Conservation (phyloP, 257 asterid genomes). For the Cordia subcordata region DNA sequence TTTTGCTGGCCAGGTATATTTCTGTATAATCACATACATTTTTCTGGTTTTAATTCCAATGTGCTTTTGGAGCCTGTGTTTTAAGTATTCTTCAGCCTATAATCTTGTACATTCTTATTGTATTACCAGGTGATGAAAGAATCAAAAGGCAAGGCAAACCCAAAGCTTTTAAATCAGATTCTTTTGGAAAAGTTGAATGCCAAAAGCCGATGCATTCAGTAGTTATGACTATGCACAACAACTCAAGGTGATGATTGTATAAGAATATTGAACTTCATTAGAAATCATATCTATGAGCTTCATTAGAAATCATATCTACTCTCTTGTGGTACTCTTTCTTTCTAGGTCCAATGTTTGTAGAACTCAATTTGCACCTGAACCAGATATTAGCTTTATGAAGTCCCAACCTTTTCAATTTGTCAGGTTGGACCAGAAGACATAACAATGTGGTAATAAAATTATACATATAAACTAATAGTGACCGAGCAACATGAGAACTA, state of each 20-base stretch:
- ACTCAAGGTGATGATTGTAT: background rate
- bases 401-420: too few species aligned
- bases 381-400: too few species aligned
- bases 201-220: constrained; percentile 32
- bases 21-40: constrained; percentile 1
- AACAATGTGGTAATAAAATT: too few species aligned
- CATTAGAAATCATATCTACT: too few species aligned
- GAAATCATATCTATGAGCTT: too few species aligned
- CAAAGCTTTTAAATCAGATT: constrained; percentile 78
- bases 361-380: too few species aligned
- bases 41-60: constrained; percentile 1
- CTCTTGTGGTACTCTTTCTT: too few species aligned
- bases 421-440: too few species aligned
- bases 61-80: background rate
- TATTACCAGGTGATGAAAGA: constrained; percentile 74
- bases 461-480: too few species aligned
- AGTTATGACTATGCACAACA: background rate
- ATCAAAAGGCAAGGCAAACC: constrained; percentile 93
- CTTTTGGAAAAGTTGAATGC: constrained; percentile 64
- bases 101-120: constrained; percentile 4
- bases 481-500: too few species aligned
- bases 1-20: constrained; percentile 92
- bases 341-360: too few species aligned
- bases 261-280: background rate
- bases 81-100: background rate